Evolutionary conservation across 768 basidiomycete species (phyloP).

Genomic region (Pulveroboletus sp.): DNA sequence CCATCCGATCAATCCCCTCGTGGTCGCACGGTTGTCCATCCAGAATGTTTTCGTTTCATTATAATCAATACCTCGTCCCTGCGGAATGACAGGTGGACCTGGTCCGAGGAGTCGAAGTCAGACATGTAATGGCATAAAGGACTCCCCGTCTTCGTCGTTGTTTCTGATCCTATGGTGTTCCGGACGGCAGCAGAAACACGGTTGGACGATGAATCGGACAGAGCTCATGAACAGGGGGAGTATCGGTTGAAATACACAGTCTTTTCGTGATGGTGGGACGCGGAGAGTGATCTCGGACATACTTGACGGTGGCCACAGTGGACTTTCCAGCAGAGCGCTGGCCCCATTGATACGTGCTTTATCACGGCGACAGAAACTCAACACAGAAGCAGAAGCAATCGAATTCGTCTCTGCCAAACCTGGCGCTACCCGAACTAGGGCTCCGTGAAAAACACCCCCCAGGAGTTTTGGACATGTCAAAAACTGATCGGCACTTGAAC

Average conservation of each 20-base stretch:
- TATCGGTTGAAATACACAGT: constrained; percentile 33
- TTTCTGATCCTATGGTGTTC: constrained; percentile 10
- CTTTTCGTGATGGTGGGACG: background rate
- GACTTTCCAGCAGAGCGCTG: no score
- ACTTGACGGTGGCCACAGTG: no score
- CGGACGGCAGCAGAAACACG: constrained; percentile 13
- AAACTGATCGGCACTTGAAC: no score
- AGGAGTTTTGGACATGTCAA: no score
- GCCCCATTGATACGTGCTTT: constrained; percentile 3
- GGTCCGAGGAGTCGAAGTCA: constrained; percentile 63
- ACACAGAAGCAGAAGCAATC: constrained; percentile 51
- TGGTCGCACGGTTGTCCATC: constrained; percentile 70
- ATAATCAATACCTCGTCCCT: constrained; percentile 67
- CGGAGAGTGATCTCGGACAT: background rate
- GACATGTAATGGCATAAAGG: constrained; percentile 54
- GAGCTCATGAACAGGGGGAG: constrained; percentile 34
- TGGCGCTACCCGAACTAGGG: constrained; percentile 2
- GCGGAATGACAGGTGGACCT: constrained; percentile 56
- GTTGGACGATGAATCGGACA: constrained; percentile 28
- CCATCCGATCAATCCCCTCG: constrained; percentile 61
- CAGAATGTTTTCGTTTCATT: constrained; percentile 63
- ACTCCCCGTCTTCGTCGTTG: constrained; percentile 31
- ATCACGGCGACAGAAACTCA: constrained; percentile 50
- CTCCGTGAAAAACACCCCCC: no score
- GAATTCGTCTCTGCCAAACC: constrained; percentile 44